Percentiles rank a stretch among this genome's conserved stretches.
Evolutionary conservation across 1,284 basidiomycete species (phyloP).

Genomic region (Pyrrhoderma noxium): DNA sequence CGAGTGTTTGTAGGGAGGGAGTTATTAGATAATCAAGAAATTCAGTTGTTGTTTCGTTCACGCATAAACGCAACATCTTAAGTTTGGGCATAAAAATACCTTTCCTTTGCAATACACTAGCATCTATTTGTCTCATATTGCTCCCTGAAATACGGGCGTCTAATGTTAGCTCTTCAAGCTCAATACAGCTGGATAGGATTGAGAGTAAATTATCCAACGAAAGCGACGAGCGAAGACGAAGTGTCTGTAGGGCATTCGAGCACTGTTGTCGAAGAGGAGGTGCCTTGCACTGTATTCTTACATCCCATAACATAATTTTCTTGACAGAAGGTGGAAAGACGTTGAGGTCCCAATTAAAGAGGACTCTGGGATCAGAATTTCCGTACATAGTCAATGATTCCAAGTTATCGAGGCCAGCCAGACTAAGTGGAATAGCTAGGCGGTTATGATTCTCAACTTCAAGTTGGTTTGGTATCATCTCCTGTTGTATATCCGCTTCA

Average conservation of each 20-base stretch:
- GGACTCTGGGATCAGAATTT: background rate
- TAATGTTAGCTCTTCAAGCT: background rate
- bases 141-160: background rate
- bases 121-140: background rate
- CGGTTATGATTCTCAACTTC: too few species aligned
- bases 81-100: background rate
- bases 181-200: background rate
- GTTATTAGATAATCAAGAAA: background rate
- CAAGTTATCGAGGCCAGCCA: background rate
- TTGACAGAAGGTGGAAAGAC: background rate
- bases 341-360: background rate
- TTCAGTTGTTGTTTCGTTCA: background rate
- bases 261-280: too few species aligned
- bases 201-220: background rate
- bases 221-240: background rate
- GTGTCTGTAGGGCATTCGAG: background rate
- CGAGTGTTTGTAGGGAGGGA: background rate
- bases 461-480: background rate
- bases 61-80: background rate
- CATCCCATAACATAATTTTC: constrained; percentile 3
- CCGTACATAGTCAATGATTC: background rate
- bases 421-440: background rate
- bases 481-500: background rate
- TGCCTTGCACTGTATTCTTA: background rate
- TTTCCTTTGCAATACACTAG: too few species aligned